These are phyloP conservation scores for Rutidosis leptorrhynchoides DNA, from an alignment of 129 eudicot genomes.

Conservation along the genomic window DNA sequence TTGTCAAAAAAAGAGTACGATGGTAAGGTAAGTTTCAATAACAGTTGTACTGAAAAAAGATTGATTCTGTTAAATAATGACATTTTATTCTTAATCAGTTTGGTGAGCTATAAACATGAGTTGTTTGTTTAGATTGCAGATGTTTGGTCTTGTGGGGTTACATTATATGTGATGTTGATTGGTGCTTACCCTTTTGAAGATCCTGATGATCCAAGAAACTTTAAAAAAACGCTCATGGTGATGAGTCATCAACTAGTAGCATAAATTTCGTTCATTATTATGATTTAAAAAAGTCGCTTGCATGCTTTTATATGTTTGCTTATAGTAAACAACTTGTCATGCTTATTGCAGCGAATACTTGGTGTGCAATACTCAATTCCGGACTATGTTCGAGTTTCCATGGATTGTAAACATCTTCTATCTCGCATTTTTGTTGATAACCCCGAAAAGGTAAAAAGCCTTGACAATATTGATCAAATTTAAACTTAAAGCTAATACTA, in stretches of 20 bases:
- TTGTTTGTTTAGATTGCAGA: conserved; percentile 62
- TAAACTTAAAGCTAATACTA: no score
- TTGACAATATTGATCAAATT: no score
- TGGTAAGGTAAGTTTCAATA: conserved; percentile 61
- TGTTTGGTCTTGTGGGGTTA: conserved; percentile 99
- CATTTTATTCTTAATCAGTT: background rate
- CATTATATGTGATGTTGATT: conserved; percentile 89
- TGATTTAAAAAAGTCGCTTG: background rate
- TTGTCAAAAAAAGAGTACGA: conserved; percentile 76
- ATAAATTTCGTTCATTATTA: background rate
- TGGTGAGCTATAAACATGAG: conserved; percentile 17
- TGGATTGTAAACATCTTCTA: conserved; percentile 78
- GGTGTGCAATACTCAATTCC: conserved; percentile 88
- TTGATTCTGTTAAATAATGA: background rate
- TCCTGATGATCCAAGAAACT: conserved; percentile 83
- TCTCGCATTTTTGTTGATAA: conserved; percentile 79
- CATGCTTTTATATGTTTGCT: background rate
- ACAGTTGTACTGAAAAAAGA: background rate
- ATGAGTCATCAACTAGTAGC: conserved; percentile 27
- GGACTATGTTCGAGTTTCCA: conserved; percentile 75
- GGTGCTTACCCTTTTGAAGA: conserved; percentile 98
- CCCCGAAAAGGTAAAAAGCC: conserved; percentile 61
- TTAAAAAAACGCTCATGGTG: conserved; percentile 71
- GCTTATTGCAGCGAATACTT: conserved; percentile 57
- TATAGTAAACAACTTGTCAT: background rate